phyloP scores from a whole-genome alignment of 495 filamentous ascomycete species.

The Haplographium delicatum region DNA sequence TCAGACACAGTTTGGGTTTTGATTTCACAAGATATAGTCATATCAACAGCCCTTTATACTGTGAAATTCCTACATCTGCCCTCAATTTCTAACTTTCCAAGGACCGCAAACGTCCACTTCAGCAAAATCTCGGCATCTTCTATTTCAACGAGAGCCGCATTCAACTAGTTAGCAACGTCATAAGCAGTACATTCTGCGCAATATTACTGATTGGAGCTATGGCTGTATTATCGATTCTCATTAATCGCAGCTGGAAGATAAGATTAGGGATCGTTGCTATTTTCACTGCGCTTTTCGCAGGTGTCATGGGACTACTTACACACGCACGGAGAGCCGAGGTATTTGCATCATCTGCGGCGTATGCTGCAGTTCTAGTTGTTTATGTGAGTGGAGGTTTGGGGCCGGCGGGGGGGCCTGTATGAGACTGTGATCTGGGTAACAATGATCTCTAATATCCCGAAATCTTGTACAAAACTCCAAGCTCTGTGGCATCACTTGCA shows the following conservation, averaged over 20 bases:
- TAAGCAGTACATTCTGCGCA: not conserved
- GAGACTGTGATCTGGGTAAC: not conserved
- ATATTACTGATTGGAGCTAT: slow-evolving; percentile 1
- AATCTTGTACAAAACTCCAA: too few species aligned
- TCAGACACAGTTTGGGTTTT: not conserved
- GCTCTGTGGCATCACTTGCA: too few species aligned
- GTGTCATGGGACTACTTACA: not conserved
- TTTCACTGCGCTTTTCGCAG: not conserved
- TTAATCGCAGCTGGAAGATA: not conserved
- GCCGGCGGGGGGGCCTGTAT: not conserved
- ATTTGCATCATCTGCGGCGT: not conserved
- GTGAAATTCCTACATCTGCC: not conserved
- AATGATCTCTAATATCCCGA: too few species aligned
- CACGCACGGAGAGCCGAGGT: not conserved
- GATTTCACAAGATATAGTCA: not conserved
- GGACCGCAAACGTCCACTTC: not conserved
- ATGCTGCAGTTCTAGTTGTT: not conserved
- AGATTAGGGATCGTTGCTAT: not conserved
- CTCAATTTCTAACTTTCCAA: not conserved
- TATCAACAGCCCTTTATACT: not conserved
- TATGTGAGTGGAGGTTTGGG: not conserved
- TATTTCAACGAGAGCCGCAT: not conserved
- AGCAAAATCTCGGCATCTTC: not conserved
- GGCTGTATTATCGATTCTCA: not conserved
- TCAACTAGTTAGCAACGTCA: not conserved